phyloP scores from a whole-genome alignment of 495 filamentous ascomycete species.

The Tuber microsphaerosporum region DNA sequence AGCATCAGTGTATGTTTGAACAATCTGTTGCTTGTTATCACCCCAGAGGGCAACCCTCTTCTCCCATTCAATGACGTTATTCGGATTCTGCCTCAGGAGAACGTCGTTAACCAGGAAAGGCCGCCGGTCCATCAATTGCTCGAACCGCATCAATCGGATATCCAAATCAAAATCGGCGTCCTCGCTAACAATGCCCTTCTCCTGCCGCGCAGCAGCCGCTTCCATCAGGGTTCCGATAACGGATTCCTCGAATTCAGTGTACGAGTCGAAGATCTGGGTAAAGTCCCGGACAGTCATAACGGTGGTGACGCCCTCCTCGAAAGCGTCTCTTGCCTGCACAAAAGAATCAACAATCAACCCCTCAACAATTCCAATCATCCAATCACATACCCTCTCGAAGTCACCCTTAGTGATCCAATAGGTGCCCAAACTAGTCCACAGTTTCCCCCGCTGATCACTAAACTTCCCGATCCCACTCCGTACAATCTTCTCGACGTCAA shows the following conservation, averaged over 20 bases:
- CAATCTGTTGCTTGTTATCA: slow-evolving; percentile 81
- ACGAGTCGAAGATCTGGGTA: slow-evolving; percentile 90
- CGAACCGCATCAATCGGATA: slow-evolving; percentile 94
- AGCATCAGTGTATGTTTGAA: slow-evolving; percentile 90
- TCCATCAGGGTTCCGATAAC: slow-evolving; percentile 90
- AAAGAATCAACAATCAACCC: slow-evolving; percentile 15
- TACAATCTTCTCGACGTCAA: slow-evolving; percentile 90
- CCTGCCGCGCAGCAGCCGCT: slow-evolving; percentile 68
- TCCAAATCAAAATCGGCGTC: slow-evolving; percentile 92
- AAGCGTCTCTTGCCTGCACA: slow-evolving; percentile 71
- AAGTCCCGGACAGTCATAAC: slow-evolving; percentile 99
- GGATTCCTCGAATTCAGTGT: slow-evolving; percentile 94
- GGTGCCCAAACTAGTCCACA: slow-evolving; percentile 93
- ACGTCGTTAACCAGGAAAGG: slow-evolving; percentile 98
- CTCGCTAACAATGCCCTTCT: slow-evolving; percentile 73
- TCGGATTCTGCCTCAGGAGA: slow-evolving; percentile 85
- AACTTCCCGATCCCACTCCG: slow-evolving; percentile 89
- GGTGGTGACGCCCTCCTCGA: slow-evolving; percentile 94
- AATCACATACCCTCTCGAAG: slow-evolving; percentile 57
- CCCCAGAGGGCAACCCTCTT: slow-evolving; percentile 94
- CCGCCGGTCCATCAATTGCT: slow-evolving; percentile 93
- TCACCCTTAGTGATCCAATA: slow-evolving; percentile 93
- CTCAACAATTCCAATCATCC: neutral
- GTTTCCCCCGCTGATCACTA: slow-evolving; percentile 85
- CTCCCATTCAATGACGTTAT: slow-evolving; percentile 96